Percentiles rank a stretch among this genome's conserved stretches.
Conservation (phyloP, 1,284 basidiomycete genomes). For the Ustilago hordei region DNA sequence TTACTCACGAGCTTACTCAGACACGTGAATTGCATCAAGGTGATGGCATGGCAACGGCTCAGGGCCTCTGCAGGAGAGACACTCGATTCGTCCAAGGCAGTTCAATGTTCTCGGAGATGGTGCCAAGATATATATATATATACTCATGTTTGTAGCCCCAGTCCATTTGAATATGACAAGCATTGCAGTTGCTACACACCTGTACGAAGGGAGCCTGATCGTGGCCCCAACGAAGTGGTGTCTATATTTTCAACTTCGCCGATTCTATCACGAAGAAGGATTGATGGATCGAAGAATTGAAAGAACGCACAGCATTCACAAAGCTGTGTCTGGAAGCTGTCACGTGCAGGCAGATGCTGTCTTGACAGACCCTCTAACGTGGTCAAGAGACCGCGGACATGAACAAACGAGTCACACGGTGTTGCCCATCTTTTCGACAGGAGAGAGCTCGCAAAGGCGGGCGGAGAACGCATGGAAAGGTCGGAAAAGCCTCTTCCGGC, state of each 20-base stretch:
- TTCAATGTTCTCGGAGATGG: no score
- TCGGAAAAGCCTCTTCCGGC: not conserved
- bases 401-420: not conserved
- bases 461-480: not conserved
- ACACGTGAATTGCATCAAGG: no score
- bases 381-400: constrained; percentile 2
- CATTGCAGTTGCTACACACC: no score
- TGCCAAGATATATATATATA: no score
- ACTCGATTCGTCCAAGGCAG: no score
- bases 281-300: not conserved
- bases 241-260: not conserved
- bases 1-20: no score
- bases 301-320: not conserved
- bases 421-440: not conserved
- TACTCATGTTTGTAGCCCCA: no score
- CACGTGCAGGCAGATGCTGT: not conserved
- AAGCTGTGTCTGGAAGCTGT: constrained; percentile 1
- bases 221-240: no score
- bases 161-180: no score
- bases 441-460: not conserved
- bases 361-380: not conserved
- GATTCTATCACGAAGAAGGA: not conserved
- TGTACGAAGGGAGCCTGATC: no score
- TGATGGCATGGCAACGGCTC: no score
- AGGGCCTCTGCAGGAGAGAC: no score